Conservation (phyloP, 768 basidiomycete genomes). For the Panaeolus cyanescens region DNA sequence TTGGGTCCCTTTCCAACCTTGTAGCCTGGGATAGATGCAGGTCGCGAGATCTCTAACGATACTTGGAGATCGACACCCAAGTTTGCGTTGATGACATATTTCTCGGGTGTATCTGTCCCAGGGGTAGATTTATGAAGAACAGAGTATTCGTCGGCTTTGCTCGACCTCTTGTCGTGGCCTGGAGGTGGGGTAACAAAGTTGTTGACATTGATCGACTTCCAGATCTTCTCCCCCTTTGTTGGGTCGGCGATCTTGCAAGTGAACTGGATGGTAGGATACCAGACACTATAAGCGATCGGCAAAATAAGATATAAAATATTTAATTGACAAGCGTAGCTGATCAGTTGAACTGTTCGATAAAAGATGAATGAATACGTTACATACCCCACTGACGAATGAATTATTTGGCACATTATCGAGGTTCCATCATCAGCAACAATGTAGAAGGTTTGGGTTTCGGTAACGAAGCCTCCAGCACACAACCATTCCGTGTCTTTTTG, state of each 20-base stretch:
- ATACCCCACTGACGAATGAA: constrained; percentile 88
- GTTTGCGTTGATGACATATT: constrained; percentile 79
- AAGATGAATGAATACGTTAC: constrained; percentile 26
- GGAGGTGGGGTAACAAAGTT: constrained; percentile 80
- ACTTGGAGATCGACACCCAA: constrained; percentile 80
- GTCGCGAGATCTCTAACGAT: constrained; percentile 70
- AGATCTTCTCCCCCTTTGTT: constrained; percentile 67
- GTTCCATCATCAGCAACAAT: constrained; percentile 78
- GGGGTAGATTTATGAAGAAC: constrained; percentile 64
- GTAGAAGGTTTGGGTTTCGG: constrained; percentile 93
- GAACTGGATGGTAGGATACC: constrained; percentile 95
- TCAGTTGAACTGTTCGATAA: constrained; percentile 8
- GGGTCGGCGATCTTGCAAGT: constrained; percentile 88
- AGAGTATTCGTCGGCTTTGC: constrained; percentile 84
- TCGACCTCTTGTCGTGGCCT: constrained; percentile 81
- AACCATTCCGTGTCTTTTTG: constrained; percentile 80
- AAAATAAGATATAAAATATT: not conserved
- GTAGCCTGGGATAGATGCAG: constrained; percentile 77
- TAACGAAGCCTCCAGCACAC: constrained; percentile 80
- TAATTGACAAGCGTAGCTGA: constrained; percentile 5
- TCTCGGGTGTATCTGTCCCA: constrained; percentile 66
- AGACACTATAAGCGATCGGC: constrained; percentile 55
- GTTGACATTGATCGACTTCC: constrained; percentile 86
- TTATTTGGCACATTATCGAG: constrained; percentile 79
- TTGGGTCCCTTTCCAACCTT: constrained; percentile 88